Evolutionary conservation across 352 stramenopile species (phyloP), one percentile per base, ranked within the genome.

Genomic region (Salisapilia sapeloensis): DNA sequence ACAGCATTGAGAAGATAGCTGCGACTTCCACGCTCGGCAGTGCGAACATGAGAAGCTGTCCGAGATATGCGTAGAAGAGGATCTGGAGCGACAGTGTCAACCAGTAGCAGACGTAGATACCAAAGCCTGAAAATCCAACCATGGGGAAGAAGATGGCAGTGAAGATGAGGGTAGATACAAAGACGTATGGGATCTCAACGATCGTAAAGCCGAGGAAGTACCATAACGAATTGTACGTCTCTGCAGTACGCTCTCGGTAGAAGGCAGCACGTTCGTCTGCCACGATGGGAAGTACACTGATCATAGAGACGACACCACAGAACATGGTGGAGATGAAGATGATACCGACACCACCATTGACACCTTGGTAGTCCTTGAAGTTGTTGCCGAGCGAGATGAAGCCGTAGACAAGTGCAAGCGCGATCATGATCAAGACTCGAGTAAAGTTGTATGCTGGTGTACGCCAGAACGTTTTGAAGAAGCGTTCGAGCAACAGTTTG

Each of bases 261-360:
- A 83, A 97, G 21, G 79, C 74, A 18, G 78, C 78, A 12, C 82
- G 60, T 40, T 95, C 77, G 31, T 78, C 63, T 42, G 80, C 64
- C 21, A 86, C 75, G 12, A 93, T 42, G 6, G 79, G 62, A 9
- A 95, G 30, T 0, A 77, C 61, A 3, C 53, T 78, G 29, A 86
- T 62, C 29, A 92, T 72, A 10, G 61, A 74, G 4, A 87, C 71
- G 31, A 91, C 59, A 15, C 52, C 54, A 33, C 89, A 65, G 45
- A 95, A 95, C 30, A 83, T 34, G 4, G 81, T 83, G 3, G 69
- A 64, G 1, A 82, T 44, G 50, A 89, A 96, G 17, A 94, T 75
- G 23, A 92, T 76, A 13, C 75, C 70, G 13, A 94, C 24, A n/a
- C 63, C 64, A 13, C 42, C 50, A 39, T 76, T 72, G 30, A 58